Evolutionary conservation across 805 yeast genomes (phyloP), one percentile per base, ranked within the genome.

Genomic region (Lachancea dasiensis): DNA sequence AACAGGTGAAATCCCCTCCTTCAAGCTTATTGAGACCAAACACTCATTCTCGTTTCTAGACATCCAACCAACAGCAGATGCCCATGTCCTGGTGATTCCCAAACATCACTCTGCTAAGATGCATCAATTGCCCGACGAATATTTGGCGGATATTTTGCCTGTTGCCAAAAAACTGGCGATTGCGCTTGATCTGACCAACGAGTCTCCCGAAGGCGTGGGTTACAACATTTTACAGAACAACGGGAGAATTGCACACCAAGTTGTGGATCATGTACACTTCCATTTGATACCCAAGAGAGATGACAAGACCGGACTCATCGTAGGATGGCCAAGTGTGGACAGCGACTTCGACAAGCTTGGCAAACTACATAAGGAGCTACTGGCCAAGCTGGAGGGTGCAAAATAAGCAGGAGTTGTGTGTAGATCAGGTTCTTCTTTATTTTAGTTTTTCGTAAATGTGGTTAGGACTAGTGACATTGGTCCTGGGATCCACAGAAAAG

Each of bases 191-290:
- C 69, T 81, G 46, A 81, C 75, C 47, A 65, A 67, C 31, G 81
- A 80, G 43, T 75, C 83, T 26, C 72, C 75, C 11, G 72, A 71
- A 8, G 73, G 77, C 22, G 69, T 70, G 3, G 86, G 86, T 14
- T 90, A 90, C 72, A 90, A 90, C 58, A 60, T 90, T 15, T 68
- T 90, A 48, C 97, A 89, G 63, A 92, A 90, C 70, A 92, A 90
- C 51, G 97, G 97, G 34, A 67, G 85, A 58, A 79, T 89, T 55
- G 98, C 97, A 9, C 97, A 92, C 58, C 98, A 90, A 67, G 81
- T 73, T 39, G 97, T 92, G 40, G 92, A 84, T 50, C 98, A 90
- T 60, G 97, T 92, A 41, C 98, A 90, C 61, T 84, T 92, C 74
- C 98, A 90, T 61, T 76, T 90, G 61, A 90, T 90, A 58, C 98